Evolutionary conservation across 2,329 filamentous ascomycete species (phyloP), one percentile per base, ranked within the genome.

Genomic region (Aspergillus sclerotialis): DNA sequence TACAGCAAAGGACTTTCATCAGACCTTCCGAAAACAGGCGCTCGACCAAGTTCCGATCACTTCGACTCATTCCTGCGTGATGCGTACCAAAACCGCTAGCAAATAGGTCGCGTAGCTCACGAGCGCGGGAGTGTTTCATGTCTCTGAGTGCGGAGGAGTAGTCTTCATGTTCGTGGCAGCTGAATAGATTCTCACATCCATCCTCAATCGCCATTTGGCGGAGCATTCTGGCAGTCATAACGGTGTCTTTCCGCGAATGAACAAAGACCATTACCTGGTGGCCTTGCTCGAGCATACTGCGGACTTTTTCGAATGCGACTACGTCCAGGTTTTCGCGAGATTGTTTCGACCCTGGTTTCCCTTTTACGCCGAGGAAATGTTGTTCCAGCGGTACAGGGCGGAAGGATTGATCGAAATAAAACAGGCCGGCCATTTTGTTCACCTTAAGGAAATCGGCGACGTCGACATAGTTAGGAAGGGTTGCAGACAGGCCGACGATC

Each of bases 201-300:
- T 94, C 74, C 21, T 96, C 89, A 2, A 79, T 69, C 1, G 92
- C 92, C 68, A 92, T 88, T 48, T 95, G 82, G 42, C 84, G 80
- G 16, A 98, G 68, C 68, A 82, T 86, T 45, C 84, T 82, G 29
- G 92, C 89, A 1, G 90, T 93, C 42, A 83, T 76, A 46, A 94
- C 78, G 0, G 93, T 98, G 49, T 99, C 93, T 56, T 94, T 89
- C 16, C 92, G 76, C 1, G 90, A 95, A 59, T 98, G 93, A 8
- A 98, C 93, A 60, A 99, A 98, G 0, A 99, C 90, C 93, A 99
- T 98, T 46, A 98, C 76, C 59, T 98, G 92, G 52, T 99, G 92
- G n/a, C 85, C 89, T 38, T 73, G 70, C 54, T 88, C 78, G 3
- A 98, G 71, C 89, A 98, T 95, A 33, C 92, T 84, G 47, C 80